Percentiles rank a stretch among this genome's conserved stretches.
Evolutionary conservation across 306 rosid species (phyloP).

Genomic region (Malus sieversii): DNA sequence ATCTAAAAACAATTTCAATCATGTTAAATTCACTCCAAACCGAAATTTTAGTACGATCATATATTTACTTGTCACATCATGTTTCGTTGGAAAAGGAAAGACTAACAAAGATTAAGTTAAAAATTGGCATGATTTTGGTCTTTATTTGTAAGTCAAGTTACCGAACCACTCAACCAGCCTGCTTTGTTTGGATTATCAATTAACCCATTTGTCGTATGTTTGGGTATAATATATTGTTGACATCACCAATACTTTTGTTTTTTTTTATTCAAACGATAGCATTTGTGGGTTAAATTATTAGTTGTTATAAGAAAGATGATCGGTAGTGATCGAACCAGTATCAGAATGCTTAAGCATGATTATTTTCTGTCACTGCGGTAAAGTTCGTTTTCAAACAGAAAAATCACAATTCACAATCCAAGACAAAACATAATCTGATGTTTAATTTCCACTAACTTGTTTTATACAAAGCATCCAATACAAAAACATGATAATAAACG

Average conservation of each 20-base stretch:
- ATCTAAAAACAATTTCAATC: fast-evolving
- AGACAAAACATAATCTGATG: not conserved
- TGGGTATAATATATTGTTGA: not conserved
- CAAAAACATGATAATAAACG: not conserved
- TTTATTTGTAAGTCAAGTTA: not conserved
- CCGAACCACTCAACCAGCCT: not conserved
- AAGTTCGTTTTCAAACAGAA: not conserved
- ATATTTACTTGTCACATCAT: too few species aligned
- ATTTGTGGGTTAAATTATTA: too few species aligned
- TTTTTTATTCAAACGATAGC: too few species aligned
- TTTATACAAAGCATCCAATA: not conserved
- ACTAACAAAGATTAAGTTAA: not conserved
- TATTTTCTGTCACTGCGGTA: too few species aligned
- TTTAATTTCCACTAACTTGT: not conserved
- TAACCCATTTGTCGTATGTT: not conserved
- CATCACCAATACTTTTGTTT: not conserved
- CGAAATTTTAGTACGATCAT: too few species aligned
- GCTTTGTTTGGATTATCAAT: not conserved
- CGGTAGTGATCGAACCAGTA: too few species aligned
- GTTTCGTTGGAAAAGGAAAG: not conserved
- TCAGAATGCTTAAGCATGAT: too few species aligned
- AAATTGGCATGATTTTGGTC: not conserved
- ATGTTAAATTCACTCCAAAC: too few species aligned
- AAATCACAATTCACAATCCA: not conserved
- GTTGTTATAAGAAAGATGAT: too few species aligned